Evolutionary conservation across 31 red algal species (phyloP).

Genomic region (Asparagopsis taxiformis): DNA sequence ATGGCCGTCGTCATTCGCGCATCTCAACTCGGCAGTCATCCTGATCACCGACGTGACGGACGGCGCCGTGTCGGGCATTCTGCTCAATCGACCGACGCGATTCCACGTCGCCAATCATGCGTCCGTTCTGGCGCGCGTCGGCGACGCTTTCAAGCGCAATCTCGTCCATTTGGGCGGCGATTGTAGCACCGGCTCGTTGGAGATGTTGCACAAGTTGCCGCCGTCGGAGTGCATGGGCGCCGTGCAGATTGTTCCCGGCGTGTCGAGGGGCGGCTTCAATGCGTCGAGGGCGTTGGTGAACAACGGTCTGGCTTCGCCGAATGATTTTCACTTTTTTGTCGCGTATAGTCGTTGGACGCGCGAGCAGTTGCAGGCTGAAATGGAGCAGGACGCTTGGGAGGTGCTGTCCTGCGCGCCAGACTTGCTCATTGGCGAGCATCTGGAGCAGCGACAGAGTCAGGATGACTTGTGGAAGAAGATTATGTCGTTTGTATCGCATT

Average conservation of each 20-base stretch:
- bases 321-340: conserved; percentile 9
- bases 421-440: conserved; percentile 2
- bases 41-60: conserved; percentile 46
- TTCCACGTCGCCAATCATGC: conserved; percentile 22
- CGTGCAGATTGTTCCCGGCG: conserved; percentile 35
- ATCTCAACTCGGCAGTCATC: conserved; percentile 41
- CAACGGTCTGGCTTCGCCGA: not conserved
- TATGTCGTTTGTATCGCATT: not conserved
- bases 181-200: conserved; percentile 44
- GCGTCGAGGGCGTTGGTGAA: conserved; percentile 16
- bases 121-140: conserved; percentile 33
- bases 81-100: conserved; percentile 47
- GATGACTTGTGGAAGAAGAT: conserved; percentile 5
- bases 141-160: conserved; percentile 32
- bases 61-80: conserved; percentile 22
- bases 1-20: conserved; percentile 28
- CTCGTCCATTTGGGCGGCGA: conserved; percentile 53
- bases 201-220: conserved; percentile 39
- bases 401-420: conserved; percentile 1
- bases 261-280: conserved; percentile 61
- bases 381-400: not conserved
- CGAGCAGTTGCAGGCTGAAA: not conserved
- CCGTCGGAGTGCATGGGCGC: conserved; percentile 39
- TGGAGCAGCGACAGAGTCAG: not conserved
- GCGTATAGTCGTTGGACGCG: conserved; percentile 12